These are phyloP conservation scores for Nakaseomyces uthaithaninus DNA, from an alignment of 1,139 yeast species.

Conservation along the genomic window DNA sequence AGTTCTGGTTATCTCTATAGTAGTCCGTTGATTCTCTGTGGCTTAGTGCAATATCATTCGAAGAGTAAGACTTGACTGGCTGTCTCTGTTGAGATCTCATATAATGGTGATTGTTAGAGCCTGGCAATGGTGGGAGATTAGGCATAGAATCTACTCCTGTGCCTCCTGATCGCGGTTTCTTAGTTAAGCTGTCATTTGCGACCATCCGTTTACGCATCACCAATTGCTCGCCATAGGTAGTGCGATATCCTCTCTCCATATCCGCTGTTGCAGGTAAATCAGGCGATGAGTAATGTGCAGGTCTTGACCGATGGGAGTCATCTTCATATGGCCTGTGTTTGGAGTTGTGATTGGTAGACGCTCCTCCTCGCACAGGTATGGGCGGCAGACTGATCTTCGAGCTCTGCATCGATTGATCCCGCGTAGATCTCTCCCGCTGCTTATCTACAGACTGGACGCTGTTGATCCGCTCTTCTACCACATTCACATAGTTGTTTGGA, in stretches of 20 bases:
- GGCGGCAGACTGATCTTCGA: conserved; percentile 8
- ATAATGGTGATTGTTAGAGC: conserved; percentile 4
- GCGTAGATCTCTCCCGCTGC: conserved; percentile 1
- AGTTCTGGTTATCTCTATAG: conserved; percentile 15
- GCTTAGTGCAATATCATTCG: conserved; percentile 19
- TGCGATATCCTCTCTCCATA: neutral
- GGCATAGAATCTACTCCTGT: conserved; percentile 15
- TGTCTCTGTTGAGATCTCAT: conserved; percentile 7
- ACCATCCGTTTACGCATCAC: neutral
- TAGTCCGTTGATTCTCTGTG: conserved; percentile 7
- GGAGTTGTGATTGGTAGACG: neutral
- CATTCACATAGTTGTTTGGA: conserved; percentile 79
- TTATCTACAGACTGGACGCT: conserved; percentile 1
- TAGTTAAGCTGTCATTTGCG: neutral
- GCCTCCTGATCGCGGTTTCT: neutral
- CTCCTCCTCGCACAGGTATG: conserved; percentile 4
- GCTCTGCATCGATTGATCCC: neutral
- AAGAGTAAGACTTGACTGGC: conserved; percentile 25
- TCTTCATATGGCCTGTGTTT: neutral
- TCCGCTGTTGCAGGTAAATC: conserved; percentile 11
- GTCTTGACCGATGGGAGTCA: neutral
- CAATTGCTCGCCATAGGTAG: conserved; percentile 1
- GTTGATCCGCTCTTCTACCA: conserved; percentile 35
- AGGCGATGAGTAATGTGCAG: conserved; percentile 12
- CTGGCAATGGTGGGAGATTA: conserved; percentile 26